Evolutionary conservation across 139 green algal genomes (phyloP).

Genomic region (Pseudopediastrum boryanum): DNA sequence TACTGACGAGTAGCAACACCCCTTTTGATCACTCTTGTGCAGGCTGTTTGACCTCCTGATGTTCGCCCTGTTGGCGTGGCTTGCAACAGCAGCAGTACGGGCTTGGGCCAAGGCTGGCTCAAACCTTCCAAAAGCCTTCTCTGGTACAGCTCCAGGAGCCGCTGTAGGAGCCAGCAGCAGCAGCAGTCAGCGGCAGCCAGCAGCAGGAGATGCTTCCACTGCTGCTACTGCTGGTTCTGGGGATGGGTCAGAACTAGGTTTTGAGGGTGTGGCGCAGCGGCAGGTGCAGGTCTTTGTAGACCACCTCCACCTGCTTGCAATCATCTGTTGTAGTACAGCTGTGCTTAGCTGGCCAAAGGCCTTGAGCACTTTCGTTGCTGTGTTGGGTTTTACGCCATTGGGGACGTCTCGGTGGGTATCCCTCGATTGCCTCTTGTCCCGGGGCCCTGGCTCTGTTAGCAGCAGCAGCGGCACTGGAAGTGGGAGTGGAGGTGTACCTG

Average conservation of each 20-base stretch:
- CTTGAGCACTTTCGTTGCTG: slow-evolving; percentile 22
- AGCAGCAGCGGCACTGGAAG: too few species aligned
- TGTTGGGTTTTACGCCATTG: slow-evolving; percentile 26
- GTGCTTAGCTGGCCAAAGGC: slow-evolving; percentile 17
- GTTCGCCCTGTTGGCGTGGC: too few species aligned
- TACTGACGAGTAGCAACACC: too few species aligned
- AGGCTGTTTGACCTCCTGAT: too few species aligned
- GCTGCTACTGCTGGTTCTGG: slow-evolving; percentile 9
- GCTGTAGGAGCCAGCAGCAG: not conserved
- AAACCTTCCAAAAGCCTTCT: not conserved
- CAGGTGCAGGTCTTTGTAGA: slow-evolving; percentile 36
- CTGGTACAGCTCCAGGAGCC: not conserved
- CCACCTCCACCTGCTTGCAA: slow-evolving; percentile 31
- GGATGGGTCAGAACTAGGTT: too few species aligned
- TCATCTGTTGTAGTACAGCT: slow-evolving; percentile 16
- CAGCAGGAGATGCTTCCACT: slow-evolving; percentile 10
- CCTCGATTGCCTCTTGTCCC: slow-evolving; percentile 28
- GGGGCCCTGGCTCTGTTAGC: too few species aligned
- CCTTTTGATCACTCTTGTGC: too few species aligned
- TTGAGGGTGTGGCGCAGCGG: not conserved
- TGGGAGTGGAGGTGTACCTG: too few species aligned
- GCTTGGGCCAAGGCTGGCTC: not conserved
- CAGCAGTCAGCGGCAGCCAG: not conserved
- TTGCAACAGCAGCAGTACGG: slow-evolving; percentile 12
- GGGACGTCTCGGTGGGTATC: slow-evolving; percentile 32